Conservation (phyloP, 768 basidiomycete species). For the Kondoa subrosea region DNA sequence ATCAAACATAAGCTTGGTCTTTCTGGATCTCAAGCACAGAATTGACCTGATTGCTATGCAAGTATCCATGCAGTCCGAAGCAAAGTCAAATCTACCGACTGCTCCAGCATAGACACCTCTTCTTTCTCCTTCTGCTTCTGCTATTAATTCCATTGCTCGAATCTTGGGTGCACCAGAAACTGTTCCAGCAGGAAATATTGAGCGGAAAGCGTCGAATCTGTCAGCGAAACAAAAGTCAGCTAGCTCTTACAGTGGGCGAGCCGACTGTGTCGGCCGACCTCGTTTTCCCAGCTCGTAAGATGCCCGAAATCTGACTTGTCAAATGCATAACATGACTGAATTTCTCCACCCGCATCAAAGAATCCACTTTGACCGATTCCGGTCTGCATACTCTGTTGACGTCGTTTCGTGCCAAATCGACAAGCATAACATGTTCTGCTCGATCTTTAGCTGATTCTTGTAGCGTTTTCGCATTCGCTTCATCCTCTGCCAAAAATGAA, state of each 20-base stretch:
- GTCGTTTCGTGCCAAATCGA: constrained; percentile 93
- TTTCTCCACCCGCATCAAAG: constrained; percentile 79
- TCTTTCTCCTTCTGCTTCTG: constrained; percentile 66
- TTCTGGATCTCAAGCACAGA: neutral
- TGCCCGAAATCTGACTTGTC: constrained; percentile 84
- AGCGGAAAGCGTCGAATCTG: constrained; percentile 95
- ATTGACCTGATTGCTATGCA: constrained; percentile 69
- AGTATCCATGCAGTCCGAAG: constrained; percentile 84
- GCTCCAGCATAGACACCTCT: constrained; percentile 93
- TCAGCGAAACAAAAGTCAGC: neutral
- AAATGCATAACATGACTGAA: constrained; percentile 97
- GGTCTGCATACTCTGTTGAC: constrained; percentile 95
- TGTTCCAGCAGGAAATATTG: constrained; percentile 96
- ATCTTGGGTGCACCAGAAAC: constrained; percentile 98
- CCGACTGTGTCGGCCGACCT: no score
- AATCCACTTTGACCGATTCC: constrained; percentile 86
- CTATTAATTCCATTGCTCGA: constrained; percentile 87
- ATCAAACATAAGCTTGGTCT: no score
- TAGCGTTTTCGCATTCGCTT: constrained; percentile 53
- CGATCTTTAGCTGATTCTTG: constrained; percentile 79
- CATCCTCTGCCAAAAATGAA: constrained; percentile 59
- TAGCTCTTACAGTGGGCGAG: no score
- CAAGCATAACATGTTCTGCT: constrained; percentile 97
- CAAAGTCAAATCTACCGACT: constrained; percentile 95
- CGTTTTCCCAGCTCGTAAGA: constrained; percentile 38